Base-by-base conservation (phyloP, 345 rosid species). In the Dovyalis caffra region DNA sequence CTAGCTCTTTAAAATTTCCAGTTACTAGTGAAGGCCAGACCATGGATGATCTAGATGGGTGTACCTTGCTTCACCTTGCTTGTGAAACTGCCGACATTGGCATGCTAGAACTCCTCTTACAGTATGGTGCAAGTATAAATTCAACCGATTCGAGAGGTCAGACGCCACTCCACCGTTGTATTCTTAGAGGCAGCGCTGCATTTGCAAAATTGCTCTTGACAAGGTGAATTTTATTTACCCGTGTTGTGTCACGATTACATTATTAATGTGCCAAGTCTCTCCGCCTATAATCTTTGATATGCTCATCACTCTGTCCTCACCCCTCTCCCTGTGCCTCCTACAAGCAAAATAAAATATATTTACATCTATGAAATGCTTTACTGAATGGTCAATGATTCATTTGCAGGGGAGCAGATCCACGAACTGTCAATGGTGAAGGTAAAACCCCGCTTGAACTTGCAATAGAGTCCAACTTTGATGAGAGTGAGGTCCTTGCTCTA, bases 31-130 rank as follows among this genome's bases (percentile, higher is more conserved):
- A 87, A 79, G 84, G 84, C 76, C 89, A 74, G 66, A 63, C 63
- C 72, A 11, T 76, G 34, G 97, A 90, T 6, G 89, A 83, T 71
- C 74, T 85, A n/a, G 87, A 87, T 75, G 98, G 99, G 32, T 86
- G 95, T 77, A 77, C 97, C 51, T 85, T 93, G 70, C 94, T 96
- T 77, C 97, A 96, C 82, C 97, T 95, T 62, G 98, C 99, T 66
- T 96, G 97, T 87, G 97, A 94, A 86, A 86, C 90, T 66, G 91
- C 91, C 15, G 99, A 96, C 77, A 85, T 96, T 51, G 98, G 99
- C 75, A 93, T 96, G 99, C 81, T 94, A 14, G 99, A 96, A 84
- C 97, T 93, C 80, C 91, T 96, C 33, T 83, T 96, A 43, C 99
- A 96, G 74, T 96, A 93, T 64, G 97, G 98, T 74, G 95, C 99